phyloP scores from a whole-genome alignment of 2,329 filamentous ascomycete genomes.

The Leptoxyphium fumago region DNA sequence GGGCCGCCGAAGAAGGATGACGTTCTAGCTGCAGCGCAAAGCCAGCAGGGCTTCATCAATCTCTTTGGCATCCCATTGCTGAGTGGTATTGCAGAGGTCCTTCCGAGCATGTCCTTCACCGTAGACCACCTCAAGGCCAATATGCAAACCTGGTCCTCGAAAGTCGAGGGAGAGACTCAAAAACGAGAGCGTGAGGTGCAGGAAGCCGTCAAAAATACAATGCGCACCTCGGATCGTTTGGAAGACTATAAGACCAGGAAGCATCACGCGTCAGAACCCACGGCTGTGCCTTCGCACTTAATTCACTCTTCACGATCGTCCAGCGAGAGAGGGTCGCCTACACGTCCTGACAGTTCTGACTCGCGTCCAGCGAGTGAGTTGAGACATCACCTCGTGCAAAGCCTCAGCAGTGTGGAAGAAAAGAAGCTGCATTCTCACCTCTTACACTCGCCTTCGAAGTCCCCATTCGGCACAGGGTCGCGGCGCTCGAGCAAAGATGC shows the following conservation, averaged over 20 bases:
- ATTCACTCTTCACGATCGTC: constrained; percentile 11
- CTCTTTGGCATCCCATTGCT: constrained; percentile 90
- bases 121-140: constrained; percentile 71
- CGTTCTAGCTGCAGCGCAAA: constrained; percentile 64
- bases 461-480: constrained; percentile 12
- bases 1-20: constrained; percentile 70
- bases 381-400: constrained; percentile 11
- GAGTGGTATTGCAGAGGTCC: constrained; percentile 68
- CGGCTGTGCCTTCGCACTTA: constrained; percentile 8
- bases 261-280: constrained; percentile 16
- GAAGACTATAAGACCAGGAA: constrained; percentile 14
- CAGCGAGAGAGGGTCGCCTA: constrained; percentile 7
- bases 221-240: constrained; percentile 16
- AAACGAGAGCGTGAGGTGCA: constrained; percentile 17
- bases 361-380: constrained; percentile 13
- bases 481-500: constrained; percentile 23
- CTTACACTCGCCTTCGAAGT: constrained; percentile 8
- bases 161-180: constrained; percentile 50
- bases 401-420: constrained; percentile 6
- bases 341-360: constrained; percentile 3
- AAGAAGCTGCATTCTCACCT: constrained; percentile 14
- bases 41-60: constrained; percentile 93
- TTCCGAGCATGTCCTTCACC: constrained; percentile 73
- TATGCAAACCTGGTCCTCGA: constrained; percentile 55
- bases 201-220: constrained; percentile 14